Percentiles rank a stretch among this genome's conserved stretches.
phyloP scores from a whole-genome alignment of 202 grass and related monocot genomes.

The Zoysia matrella region DNA sequence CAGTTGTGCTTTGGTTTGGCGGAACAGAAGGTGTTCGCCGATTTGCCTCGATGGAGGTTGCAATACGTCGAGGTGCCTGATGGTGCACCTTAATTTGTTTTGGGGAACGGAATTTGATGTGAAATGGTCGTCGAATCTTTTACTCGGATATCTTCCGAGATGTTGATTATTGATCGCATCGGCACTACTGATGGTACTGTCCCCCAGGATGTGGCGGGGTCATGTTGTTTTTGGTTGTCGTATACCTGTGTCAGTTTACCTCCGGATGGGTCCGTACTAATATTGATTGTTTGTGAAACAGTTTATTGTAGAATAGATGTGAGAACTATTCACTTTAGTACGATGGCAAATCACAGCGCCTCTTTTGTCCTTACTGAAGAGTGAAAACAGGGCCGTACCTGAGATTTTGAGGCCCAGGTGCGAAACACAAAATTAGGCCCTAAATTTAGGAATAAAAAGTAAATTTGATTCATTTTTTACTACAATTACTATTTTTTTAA shows the following conservation, averaged over 20 bases:
- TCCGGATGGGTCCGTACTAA: background rate
- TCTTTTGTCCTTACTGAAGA: background rate
- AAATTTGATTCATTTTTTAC: no score
- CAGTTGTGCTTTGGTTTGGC: background rate
- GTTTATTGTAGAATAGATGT: background rate
- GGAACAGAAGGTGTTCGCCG: constrained; percentile 25
- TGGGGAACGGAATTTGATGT: background rate
- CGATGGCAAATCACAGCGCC: background rate
- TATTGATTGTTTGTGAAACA: background rate
- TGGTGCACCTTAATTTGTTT: background rate
- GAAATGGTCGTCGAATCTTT: background rate
- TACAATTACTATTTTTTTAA: no score
- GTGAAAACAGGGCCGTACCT: no score
- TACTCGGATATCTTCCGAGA: background rate
- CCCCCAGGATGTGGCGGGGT: background rate
- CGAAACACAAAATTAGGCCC: no score
- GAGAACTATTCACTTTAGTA: background rate
- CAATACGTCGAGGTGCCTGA: background rate
- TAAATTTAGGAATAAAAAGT: no score
- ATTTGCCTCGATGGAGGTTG: constrained; percentile 13
- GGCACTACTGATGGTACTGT: background rate
- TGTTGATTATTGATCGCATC: background rate
- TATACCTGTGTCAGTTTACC: background rate
- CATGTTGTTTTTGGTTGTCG: background rate
- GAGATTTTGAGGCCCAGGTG: no score